Conservation (phyloP, 495 filamentous ascomycete genomes). For the Aspergillus wentii region DNA sequence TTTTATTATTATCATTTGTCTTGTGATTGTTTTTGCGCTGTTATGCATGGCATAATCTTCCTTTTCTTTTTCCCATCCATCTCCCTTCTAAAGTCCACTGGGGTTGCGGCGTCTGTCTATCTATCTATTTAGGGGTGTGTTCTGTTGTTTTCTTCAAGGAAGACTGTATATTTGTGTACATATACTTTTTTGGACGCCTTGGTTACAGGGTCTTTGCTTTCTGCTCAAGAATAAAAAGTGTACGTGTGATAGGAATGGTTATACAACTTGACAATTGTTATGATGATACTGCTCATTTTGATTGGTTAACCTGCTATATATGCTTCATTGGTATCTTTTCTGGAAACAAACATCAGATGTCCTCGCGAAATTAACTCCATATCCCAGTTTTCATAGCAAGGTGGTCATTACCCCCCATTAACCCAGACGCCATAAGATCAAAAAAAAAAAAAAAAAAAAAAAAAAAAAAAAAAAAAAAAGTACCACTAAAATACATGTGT, state of each 20-base stretch:
- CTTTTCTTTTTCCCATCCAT: slow-evolving; percentile 14
- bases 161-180: slow-evolving; percentile 15
- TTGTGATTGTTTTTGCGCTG: slow-evolving; percentile 5
- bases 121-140: slow-evolving; percentile 8
- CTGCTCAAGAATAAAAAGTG: slow-evolving; percentile 1
- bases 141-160: slow-evolving; percentile 7
- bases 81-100: neutral
- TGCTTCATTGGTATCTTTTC: too few relatives aligned
- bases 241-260: neutral
- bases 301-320: too few relatives aligned
- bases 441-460: neutral
- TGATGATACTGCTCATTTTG: too few relatives aligned
- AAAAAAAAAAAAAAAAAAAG: slow-evolving; percentile 3
- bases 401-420: too few relatives aligned
- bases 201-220: slow-evolving; percentile 1
- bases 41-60: slow-evolving; percentile 17
- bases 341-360: too few relatives aligned
- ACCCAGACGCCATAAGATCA: slow-evolving; percentile 1
- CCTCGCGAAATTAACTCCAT: too few relatives aligned
- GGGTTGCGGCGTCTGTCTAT: slow-evolving; percentile 19
- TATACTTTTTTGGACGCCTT: slow-evolving; percentile 3
- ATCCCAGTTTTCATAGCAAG: too few relatives aligned
- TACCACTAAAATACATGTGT: too few relatives aligned
- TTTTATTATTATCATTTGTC: slow-evolving; percentile 5
- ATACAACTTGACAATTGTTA: neutral